Evolutionary conservation across 1,284 basidiomycete genomes (phyloP).

Genomic region (Cutaneotrichosporon spelunceum): DNA sequence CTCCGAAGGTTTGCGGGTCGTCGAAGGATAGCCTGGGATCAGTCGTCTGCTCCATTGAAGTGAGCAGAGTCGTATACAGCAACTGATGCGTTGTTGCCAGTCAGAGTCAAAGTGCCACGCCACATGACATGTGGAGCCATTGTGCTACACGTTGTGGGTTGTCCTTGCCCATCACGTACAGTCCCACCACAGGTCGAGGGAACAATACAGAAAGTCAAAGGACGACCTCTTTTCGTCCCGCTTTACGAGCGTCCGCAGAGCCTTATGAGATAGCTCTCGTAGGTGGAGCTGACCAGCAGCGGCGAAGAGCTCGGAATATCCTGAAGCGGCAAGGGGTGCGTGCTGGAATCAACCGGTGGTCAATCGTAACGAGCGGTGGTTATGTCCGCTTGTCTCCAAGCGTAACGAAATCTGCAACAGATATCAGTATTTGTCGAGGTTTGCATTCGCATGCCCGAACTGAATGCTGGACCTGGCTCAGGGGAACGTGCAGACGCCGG

Average conservation of each 20-base stretch:
- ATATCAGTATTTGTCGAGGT: too few relatives aligned
- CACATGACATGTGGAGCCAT: not conserved
- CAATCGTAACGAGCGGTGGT: not conserved
- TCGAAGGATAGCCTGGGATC: too few relatives aligned
- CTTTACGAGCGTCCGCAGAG: not conserved
- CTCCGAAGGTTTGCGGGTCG: too few relatives aligned
- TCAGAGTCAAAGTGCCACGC: not conserved
- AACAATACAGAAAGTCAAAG: not conserved
- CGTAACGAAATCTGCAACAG: too few relatives aligned
- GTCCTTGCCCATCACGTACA: not conserved
- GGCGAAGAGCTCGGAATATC: not conserved
- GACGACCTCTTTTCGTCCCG: not conserved
- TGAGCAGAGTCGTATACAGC: not conserved
- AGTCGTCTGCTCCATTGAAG: not conserved
- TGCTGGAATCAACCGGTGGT: not conserved
- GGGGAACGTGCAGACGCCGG: not conserved
- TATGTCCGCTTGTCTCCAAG: not conserved
- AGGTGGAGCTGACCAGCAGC: not conserved
- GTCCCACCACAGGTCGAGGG: not conserved
- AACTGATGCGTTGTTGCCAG: not conserved
- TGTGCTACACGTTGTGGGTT: not conserved
- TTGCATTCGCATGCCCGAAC: not conserved
- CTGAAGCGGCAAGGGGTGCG: not conserved
- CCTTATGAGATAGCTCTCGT: not conserved
- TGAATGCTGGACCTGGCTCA: not conserved